Percentiles rank a stretch among this genome's conserved stretches.
phyloP scores from a whole-genome alignment of 2,329 filamentous ascomycete species.

The Botryotinia calthae region DNA sequence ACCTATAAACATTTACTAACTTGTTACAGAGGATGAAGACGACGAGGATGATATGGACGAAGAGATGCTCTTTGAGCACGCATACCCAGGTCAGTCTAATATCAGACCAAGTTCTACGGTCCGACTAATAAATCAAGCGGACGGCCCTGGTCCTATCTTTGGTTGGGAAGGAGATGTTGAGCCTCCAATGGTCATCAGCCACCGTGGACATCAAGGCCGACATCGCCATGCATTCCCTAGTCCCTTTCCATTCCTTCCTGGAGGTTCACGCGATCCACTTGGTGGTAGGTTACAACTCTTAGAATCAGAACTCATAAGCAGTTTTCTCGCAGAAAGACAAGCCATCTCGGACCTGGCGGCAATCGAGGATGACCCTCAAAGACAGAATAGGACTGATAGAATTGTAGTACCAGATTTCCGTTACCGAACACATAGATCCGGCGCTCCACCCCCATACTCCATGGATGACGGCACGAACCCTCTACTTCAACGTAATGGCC shows the following conservation, averaged over 20 bases:
- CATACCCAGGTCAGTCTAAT: constrained; percentile 51
- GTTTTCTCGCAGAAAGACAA: not conserved
- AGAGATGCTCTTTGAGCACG: constrained; percentile 59
- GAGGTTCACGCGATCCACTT: constrained; percentile 53
- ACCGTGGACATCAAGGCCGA: constrained; percentile 48
- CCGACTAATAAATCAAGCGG: constrained; percentile 21
- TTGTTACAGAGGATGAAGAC: constrained; percentile 59
- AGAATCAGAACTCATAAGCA: constrained; percentile 2
- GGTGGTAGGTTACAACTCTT: constrained; percentile 45
- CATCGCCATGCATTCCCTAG: constrained; percentile 55
- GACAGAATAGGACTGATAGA: constrained; percentile 36
- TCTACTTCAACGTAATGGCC: constrained; percentile 64
- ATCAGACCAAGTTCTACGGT: constrained; percentile 1
- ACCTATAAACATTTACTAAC: constrained; percentile 29
- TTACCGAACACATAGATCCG: constrained; percentile 53
- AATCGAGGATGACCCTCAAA: not conserved
- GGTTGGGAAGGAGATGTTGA: constrained; percentile 60
- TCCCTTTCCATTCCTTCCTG: constrained; percentile 63
- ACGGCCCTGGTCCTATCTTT: constrained; percentile 42
- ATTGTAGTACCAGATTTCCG: constrained; percentile 39
- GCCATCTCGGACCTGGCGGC: not conserved
- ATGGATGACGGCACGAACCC: constrained; percentile 84
- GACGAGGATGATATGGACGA: constrained; percentile 68
- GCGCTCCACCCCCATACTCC: constrained; percentile 49
- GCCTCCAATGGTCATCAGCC: constrained; percentile 42